Conservation (phyloP, 257 asterid species). For the Solanum tarapatanum region DNA sequence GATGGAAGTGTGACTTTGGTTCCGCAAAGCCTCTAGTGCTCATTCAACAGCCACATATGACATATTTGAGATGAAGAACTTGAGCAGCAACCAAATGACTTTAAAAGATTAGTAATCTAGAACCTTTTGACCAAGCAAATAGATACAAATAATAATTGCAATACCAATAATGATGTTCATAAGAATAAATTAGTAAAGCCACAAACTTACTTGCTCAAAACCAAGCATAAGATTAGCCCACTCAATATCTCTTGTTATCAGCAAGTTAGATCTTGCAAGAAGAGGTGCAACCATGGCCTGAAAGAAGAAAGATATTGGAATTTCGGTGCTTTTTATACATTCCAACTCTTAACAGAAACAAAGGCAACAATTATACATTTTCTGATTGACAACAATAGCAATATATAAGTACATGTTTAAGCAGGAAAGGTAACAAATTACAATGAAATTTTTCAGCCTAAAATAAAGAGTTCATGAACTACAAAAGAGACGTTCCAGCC, state of each 20-base stretch:
- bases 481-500: not conserved
- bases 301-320: conserved; percentile 7
- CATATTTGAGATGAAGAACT: not conserved
- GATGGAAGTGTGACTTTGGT: not conserved
- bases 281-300: conserved; percentile 81
- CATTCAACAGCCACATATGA: not conserved
- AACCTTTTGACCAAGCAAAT: not conserved
- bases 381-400: not conserved
- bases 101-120: not conserved
- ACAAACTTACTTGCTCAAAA: conserved; percentile 76
- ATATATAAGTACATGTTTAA: not conserved
- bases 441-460: not conserved
- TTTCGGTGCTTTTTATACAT: not conserved
- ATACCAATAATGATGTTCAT: not conserved
- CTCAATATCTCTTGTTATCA: conserved; percentile 96
- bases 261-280: conserved; percentile 92
- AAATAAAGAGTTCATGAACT: not conserved
- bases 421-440: not conserved
- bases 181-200: conserved; percentile 1
- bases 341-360: not conserved
- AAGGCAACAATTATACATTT: not conserved
- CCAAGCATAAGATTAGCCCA: conserved; percentile 93
- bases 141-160: not conserved
- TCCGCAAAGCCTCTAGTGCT: not conserved
- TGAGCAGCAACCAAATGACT: not conserved